Evolutionary conservation across 2,329 filamentous ascomycete genomes (phyloP).

Genomic region (Davidsoniella eucalypti): DNA sequence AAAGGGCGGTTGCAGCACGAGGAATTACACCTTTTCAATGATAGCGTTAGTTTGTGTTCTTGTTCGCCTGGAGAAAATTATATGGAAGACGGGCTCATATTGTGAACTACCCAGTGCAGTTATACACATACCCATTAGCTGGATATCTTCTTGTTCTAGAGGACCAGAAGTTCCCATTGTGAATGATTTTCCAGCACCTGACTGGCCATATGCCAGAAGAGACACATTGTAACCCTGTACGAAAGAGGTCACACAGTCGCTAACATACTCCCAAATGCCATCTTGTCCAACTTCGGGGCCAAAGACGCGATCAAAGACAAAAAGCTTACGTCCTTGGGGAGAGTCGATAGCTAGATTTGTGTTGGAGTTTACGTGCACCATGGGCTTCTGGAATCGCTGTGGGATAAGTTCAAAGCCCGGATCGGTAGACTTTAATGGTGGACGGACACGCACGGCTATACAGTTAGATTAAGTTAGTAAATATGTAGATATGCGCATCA

Average conservation of each 20-base stretch:
- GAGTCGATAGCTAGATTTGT: conserved; percentile 82
- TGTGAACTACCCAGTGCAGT: too few species aligned
- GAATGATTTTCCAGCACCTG: conserved; percentile 92
- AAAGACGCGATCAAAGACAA: conserved; percentile 94
- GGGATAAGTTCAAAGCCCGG: conserved; percentile 91
- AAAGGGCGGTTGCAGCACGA: conserved; percentile 69
- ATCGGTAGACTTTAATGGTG: conserved; percentile 65
- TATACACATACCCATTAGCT: conserved; percentile 60
- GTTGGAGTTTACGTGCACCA: conserved; percentile 74
- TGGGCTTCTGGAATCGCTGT: conserved; percentile 83
- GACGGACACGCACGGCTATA: conserved; percentile 78
- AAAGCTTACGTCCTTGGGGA: conserved; percentile 81
- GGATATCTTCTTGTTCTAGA: conserved; percentile 51
- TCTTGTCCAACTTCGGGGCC: conserved; percentile 68
- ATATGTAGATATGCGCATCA: neutral
- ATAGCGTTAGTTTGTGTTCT: conserved; percentile 3
- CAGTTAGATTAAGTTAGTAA: conserved; percentile 3
- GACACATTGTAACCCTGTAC: conserved; percentile 97
- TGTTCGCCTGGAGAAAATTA: neutral
- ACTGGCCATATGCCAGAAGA: conserved; percentile 90
- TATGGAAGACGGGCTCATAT: neutral
- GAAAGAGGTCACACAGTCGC: conserved; percentile 79
- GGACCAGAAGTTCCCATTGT: conserved; percentile 96
- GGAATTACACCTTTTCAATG: conserved; percentile 66
- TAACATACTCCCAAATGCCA: conserved; percentile 85